Conservation (phyloP, 139 green algal species). For the Closterium sp. region DNA sequence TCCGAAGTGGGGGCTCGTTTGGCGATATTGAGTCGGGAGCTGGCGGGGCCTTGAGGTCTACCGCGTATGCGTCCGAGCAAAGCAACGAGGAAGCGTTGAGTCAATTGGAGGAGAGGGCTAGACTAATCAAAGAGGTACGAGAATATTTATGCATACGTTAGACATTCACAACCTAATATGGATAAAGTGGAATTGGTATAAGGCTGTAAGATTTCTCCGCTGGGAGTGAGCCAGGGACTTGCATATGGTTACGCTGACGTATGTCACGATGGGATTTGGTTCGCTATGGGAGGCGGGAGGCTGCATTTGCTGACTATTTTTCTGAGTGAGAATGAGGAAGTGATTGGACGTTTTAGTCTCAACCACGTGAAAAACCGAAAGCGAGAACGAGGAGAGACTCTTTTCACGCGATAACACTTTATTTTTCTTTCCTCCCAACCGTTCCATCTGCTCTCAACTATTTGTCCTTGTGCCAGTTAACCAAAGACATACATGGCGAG, state of each 20-base stretch:
- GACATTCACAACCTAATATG: neutral
- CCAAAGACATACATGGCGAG: slow-evolving; percentile 4
- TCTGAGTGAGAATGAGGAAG: no score
- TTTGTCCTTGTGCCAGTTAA: neutral
- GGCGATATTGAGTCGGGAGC: neutral
- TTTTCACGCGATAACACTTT: no score
- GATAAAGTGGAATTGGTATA: neutral
- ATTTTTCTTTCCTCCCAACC: neutral
- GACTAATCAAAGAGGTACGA: neutral
- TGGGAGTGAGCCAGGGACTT: neutral
- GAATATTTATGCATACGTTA: neutral
- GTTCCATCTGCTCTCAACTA: neutral
- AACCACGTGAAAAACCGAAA: neutral
- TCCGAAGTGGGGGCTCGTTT: neutral
- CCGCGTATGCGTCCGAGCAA: neutral
- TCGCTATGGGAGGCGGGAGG: neutral
- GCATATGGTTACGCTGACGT: neutral
- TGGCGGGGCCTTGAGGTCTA: neutral
- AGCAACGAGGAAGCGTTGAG: neutral
- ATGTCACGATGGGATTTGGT: neutral
- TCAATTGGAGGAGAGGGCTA: neutral
- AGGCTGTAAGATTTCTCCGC: neutral
- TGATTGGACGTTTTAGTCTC: no score
- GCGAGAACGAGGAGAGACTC: neutral
- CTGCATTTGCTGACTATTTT: no score